phyloP scores from a whole-genome alignment of 805 yeast genomes.

The Yarrowia yakushimensis region DNA sequence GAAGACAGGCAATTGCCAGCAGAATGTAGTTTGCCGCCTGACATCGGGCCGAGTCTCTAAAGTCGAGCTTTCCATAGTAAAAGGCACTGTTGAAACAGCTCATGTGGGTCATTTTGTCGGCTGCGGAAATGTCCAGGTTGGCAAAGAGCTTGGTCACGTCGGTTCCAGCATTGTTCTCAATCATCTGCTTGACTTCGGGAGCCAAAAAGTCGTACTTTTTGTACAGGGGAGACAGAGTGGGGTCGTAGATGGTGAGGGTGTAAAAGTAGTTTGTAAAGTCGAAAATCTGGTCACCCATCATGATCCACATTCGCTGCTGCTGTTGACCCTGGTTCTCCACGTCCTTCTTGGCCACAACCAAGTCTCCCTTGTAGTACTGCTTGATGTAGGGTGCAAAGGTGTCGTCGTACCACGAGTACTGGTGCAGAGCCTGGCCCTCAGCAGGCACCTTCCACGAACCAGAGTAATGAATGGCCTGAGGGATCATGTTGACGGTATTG shows the following conservation, averaged over 20 bases:
- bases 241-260: conserved; percentile 35
- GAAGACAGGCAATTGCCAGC: conserved; percentile 40
- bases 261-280: conserved; percentile 41
- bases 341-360: conserved; percentile 37
- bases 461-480: conserved; percentile 37
- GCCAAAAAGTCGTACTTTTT: conserved; percentile 40
- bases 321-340: conserved; percentile 32
- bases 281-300: conserved; percentile 38
- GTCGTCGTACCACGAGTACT: conserved; percentile 40
- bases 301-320: conserved; percentile 35
- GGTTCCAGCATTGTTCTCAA: conserved; percentile 37
- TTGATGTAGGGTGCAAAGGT: conserved; percentile 39
- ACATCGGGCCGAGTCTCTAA: conserved; percentile 41
- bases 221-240: conserved; percentile 29
- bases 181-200: conserved; percentile 35
- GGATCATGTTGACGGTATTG: conserved; percentile 33
- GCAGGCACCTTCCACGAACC: conserved; percentile 36
- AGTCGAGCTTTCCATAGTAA: conserved; percentile 39
- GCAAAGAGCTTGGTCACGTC: conserved; percentile 39
- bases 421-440: conserved; percentile 37
- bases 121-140: conserved; percentile 32
- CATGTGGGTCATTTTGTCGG: conserved; percentile 33
- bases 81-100: conserved; percentile 41
- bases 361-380: conserved; percentile 39
- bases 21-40: conserved; percentile 42